Evolutionary conservation across 306 rosid genomes (phyloP).

Genomic region (barrel medic (Medicago truncatula)): MtrunA17r5.0-ANR NC_053042.1:44490501-44491000

Average conservation of each 20-base stretch:
- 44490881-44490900: slow-evolving; percentile 45
- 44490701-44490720: slow-evolving; percentile 44
- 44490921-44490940: slow-evolving; percentile 29
- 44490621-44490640: slow-evolving; percentile 4
- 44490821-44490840: neutral
- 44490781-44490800: slow-evolving; percentile 50
- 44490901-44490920: neutral
- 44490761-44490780: slow-evolving; percentile 56
- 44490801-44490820: neutral
- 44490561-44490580: slow-evolving; percentile 44
- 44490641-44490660: slow-evolving; percentile 28
- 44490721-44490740: slow-evolving; percentile 48
- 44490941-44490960: slow-evolving; percentile 42
- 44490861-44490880: slow-evolving; percentile 49
- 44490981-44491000: slow-evolving; percentile 33
- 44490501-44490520: slow-evolving; percentile 44
- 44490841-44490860: slow-evolving; percentile 38
- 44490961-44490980: slow-evolving; percentile 44
- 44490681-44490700: slow-evolving; percentile 40
- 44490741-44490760: slow-evolving; percentile 56
- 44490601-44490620: slow-evolving; percentile 41
- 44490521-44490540: slow-evolving; percentile 39
- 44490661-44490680: slow-evolving; percentile 4
- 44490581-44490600: slow-evolving; percentile 50
- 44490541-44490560: slow-evolving; percentile 43